Evolutionary conservation across 192 early-diverging fungal genomes (phyloP).

Genomic region (Coemansia sp.): DNA sequence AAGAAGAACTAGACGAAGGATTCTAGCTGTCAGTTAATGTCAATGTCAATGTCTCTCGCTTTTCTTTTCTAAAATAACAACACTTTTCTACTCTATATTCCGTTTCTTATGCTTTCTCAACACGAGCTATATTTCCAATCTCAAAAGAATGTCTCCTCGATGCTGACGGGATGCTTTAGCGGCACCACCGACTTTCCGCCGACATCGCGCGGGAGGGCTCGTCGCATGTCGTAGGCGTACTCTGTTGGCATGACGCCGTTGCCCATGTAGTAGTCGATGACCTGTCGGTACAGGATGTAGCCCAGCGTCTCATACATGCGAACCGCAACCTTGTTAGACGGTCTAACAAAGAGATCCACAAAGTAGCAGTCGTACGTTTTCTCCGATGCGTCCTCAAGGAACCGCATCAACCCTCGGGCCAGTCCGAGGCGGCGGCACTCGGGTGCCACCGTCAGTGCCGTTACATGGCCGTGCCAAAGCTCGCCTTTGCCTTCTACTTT

Average conservation of each 20-base stretch:
- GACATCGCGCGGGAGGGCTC: slow-evolving; percentile 84
- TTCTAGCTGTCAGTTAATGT: background rate
- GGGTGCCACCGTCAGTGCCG: slow-evolving; percentile 94
- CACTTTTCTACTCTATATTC: background rate
- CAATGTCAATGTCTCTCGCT: background rate
- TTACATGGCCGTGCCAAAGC: slow-evolving; percentile 98
- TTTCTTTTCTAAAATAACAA: background rate
- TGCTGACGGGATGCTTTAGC: slow-evolving; percentile 27
- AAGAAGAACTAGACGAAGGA: slow-evolving; percentile 51
- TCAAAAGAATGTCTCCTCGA: slow-evolving; percentile 31
- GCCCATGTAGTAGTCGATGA: slow-evolving; percentile 82
- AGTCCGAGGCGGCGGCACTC: slow-evolving; percentile 92
- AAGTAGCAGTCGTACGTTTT: slow-evolving; percentile 70
- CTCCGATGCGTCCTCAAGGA: slow-evolving; percentile 89
- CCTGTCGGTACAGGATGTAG: slow-evolving; percentile 87
- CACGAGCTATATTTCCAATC: background rate
- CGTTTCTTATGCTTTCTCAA: background rate
- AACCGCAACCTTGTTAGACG: slow-evolving; percentile 89
- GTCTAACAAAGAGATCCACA: slow-evolving; percentile 95
- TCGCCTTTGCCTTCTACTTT: slow-evolving; percentile 89
- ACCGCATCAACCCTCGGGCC: slow-evolving; percentile 83
- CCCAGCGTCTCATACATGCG: slow-evolving; percentile 91
- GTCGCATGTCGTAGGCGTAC: slow-evolving; percentile 95
- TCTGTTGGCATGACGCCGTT: slow-evolving; percentile 68
- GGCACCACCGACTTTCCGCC: slow-evolving; percentile 50